phyloP scores from a whole-genome alignment of 2,329 filamentous ascomycete species.

The Aspergillus ustus region DNA sequence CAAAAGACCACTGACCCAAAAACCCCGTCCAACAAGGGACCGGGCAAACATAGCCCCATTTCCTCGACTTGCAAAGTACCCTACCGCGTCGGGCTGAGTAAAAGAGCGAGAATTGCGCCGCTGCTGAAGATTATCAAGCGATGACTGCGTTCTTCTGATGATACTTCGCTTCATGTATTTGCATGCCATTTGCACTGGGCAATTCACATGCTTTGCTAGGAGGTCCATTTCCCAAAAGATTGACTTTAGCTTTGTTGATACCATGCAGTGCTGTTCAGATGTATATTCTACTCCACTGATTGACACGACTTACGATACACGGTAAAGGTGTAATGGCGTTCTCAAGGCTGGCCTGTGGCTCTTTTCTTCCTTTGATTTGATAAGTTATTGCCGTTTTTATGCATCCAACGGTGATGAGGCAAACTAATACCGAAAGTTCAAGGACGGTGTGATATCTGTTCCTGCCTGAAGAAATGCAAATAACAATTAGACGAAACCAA shows the following conservation, averaged over 20 bases:
- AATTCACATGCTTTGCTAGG: neutral
- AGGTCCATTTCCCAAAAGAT: neutral
- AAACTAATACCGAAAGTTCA: neutral
- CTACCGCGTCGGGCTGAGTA: slow-evolving; percentile 56
- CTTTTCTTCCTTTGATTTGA: neutral
- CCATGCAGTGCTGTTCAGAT: neutral
- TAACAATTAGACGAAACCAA: neutral
- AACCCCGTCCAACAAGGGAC: slow-evolving; percentile 31
- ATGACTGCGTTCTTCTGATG: slow-evolving; percentile 4
- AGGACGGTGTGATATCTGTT: too few relatives aligned
- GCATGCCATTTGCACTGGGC: neutral
- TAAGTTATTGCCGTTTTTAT: neutral
- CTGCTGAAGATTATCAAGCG: slow-evolving; percentile 52
- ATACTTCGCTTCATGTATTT: neutral
- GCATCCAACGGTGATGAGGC: neutral
- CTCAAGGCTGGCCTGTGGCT: neutral
- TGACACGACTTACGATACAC: slow-evolving; percentile 1
- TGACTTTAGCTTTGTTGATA: neutral
- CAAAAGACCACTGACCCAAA: slow-evolving; percentile 17
- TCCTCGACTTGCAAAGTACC: slow-evolving; percentile 44
- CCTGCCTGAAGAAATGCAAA: neutral
- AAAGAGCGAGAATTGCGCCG: slow-evolving; percentile 53
- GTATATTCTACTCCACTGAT: neutral
- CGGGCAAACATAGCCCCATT: slow-evolving; percentile 48
- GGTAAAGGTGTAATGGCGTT: neutral